Evolutionary conservation across 1,139 yeast genomes (phyloP), one percentile per base, ranked within the genome.

Genomic region (Kurtzmaniella natalensis): DNA sequence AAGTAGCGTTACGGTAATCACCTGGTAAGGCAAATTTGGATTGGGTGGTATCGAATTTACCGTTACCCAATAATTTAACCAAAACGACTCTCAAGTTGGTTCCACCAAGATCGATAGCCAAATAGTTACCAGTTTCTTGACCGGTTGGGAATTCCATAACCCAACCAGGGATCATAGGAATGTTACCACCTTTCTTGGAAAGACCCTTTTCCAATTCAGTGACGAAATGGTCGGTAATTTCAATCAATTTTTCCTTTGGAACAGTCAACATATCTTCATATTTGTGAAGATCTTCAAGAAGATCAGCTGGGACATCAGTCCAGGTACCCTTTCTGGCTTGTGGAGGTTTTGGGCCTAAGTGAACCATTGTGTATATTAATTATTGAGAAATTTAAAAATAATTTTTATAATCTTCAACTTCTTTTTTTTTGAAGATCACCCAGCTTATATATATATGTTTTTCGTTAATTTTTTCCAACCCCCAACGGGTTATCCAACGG

Each of bases 101-200:
- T 44, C 96, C 96, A 57, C 96, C 96, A 64, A 92, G 76, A 60
- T 92, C 98, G 42, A 92, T 82, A 35, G 97, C 96, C 55, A 92
- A 65, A 61, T 76, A 92, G 46, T 85, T 81, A 45, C 98, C 98
- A 30, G 71, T 72, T 61, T 92, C 98, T 46, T 78, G 64, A 49
- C 97, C 97, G 31, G 94, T 81, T 41, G 98, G 97, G 70, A 70
- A 81, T 51, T 84, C 94, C 75, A 87, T 70, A 36, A 89, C 96
- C 96, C 96, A 89, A 43, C 94, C 86, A 29, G 95, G 95, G 53
- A 83, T 87, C 98, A 89, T 92, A 39, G 97, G 97, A 53, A 86
- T 84, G 59, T 81, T 82, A 38, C 94, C 92, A 32, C 94, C 94
- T 34, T 64, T 51, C 55, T 77, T 76, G 38, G 87, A 72, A 44